Evolutionary conservation across 345 rosid genomes (phyloP).

Genomic region (Citrus hindsii): DNA sequence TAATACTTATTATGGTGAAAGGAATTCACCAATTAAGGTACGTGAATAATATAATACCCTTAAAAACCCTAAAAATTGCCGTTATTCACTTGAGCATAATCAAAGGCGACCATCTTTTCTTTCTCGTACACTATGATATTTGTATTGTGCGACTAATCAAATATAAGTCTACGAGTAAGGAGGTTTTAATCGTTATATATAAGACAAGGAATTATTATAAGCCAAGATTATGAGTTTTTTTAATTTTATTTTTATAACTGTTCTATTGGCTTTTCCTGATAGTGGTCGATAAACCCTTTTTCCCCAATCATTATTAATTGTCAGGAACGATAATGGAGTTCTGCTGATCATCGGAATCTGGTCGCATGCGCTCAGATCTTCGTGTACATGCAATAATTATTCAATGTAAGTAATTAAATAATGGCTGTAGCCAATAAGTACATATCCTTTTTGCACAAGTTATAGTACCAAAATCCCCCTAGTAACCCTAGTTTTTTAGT

Average conservation of each 20-base stretch:
- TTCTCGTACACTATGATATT: neutral
- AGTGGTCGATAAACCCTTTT: neutral
- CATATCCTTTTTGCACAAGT: neutral
- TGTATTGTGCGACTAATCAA: neutral
- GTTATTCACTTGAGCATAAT: too few relatives aligned
- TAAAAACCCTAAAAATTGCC: too few relatives aligned
- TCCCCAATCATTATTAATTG: neutral
- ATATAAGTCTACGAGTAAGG: neutral
- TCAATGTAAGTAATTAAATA: neutral
- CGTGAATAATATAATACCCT: too few relatives aligned
- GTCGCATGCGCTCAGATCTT: neutral
- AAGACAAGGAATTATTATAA: neutral
- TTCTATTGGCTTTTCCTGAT: neutral
- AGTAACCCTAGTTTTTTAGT: neutral
- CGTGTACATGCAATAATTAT: neutral
- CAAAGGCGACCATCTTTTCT: too few relatives aligned
- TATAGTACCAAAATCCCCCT: neutral
- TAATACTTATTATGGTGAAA: too few relatives aligned
- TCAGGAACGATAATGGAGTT: neutral
- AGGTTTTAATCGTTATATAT: neutral
- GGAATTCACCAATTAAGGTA: too few relatives aligned
- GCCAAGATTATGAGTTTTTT: neutral
- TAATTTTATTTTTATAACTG: neutral
- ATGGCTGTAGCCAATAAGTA: neutral
- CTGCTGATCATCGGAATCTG: neutral